Evolutionary conservation across 495 filamentous ascomycete genomes (phyloP).

Genomic region (Aspergillus cavernicola): DNA sequence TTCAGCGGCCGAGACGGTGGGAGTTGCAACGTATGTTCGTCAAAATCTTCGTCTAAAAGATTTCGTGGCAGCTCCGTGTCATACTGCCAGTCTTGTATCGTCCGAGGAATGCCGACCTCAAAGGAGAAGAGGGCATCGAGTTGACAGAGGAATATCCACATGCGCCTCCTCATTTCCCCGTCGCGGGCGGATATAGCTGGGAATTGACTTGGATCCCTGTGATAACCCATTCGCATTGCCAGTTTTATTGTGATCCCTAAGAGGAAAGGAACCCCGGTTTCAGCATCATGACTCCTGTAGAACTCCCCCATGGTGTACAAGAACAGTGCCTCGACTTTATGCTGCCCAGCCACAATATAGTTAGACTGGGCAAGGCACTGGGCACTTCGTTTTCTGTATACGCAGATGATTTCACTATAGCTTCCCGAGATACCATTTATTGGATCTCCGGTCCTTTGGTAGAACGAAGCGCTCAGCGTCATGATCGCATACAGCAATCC

Average conservation of each 20-base stretch:
- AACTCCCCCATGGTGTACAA: slow-evolving; percentile 37
- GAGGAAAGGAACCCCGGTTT: slow-evolving; percentile 34
- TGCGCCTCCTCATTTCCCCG: slow-evolving; percentile 44
- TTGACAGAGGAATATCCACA: slow-evolving; percentile 37
- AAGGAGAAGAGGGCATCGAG: slow-evolving; percentile 43
- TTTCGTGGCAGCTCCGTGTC: slow-evolving; percentile 43
- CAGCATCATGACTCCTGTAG: slow-evolving; percentile 32
- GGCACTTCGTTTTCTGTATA: slow-evolving; percentile 7
- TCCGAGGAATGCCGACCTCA: slow-evolving; percentile 44
- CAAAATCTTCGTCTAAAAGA: slow-evolving; percentile 41
- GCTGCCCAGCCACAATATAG: slow-evolving; percentile 7
- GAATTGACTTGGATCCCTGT: slow-evolving; percentile 40
- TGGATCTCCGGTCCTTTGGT: slow-evolving; percentile 28
- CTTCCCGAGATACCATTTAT: slow-evolving; percentile 20
- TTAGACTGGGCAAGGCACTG: slow-evolving; percentile 13
- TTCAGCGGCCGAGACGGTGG: slow-evolving; percentile 34
- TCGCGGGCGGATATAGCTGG: slow-evolving; percentile 34
- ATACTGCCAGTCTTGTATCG: slow-evolving; percentile 39
- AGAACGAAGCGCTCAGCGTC: slow-evolving; percentile 28
- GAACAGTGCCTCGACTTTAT: slow-evolving; percentile 34
- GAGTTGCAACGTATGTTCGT: slow-evolving; percentile 30
- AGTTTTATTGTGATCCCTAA: slow-evolving; percentile 37
- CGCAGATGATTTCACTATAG: slow-evolving; percentile 5
- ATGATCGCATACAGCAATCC: slow-evolving; percentile 34
- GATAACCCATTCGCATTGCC: slow-evolving; percentile 45